Percentiles rank a stretch among this genome's conserved stretches.
Evolutionary conservation across 2,329 filamentous ascomycete genomes (phyloP).

Genomic region (Fusarium sp.): DNA sequence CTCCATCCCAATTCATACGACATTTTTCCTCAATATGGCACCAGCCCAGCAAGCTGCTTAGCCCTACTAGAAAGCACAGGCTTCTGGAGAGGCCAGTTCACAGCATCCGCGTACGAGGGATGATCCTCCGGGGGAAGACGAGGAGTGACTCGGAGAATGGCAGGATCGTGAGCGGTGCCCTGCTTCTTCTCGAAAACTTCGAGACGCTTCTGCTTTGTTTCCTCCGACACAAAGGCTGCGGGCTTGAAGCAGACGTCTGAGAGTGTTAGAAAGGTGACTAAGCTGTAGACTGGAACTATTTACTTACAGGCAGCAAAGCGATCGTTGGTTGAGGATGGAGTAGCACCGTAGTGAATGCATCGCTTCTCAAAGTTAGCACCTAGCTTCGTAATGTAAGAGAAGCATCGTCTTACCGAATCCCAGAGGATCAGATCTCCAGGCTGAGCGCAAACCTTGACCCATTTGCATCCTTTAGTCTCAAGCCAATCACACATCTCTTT

Average conservation of each 20-base stretch:
- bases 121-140: neutral
- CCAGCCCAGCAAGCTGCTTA: neutral
- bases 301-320: neutral
- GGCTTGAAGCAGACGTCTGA: neutral
- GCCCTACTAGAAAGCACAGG: neutral
- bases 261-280: no score
- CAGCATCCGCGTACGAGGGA: neutral
- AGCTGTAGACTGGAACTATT: no score
- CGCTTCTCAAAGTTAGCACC: neutral
- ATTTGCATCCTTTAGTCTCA: neutral
- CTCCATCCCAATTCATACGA: neutral
- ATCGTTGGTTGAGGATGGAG: neutral
- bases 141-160: neutral
- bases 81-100: neutral
- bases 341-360: neutral
- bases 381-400: neutral
- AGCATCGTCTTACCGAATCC: neutral
- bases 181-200: neutral
- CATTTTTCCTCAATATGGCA: neutral
- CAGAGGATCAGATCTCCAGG: neutral
- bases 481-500: neutral
- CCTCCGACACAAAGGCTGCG: neutral
- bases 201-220: neutral
- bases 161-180: neutral
- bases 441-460: neutral